Evolutionary conservation across 208 protist species (phyloP), one percentile per base, ranked within the genome.

Genomic region (Willaertia magna): DNA sequence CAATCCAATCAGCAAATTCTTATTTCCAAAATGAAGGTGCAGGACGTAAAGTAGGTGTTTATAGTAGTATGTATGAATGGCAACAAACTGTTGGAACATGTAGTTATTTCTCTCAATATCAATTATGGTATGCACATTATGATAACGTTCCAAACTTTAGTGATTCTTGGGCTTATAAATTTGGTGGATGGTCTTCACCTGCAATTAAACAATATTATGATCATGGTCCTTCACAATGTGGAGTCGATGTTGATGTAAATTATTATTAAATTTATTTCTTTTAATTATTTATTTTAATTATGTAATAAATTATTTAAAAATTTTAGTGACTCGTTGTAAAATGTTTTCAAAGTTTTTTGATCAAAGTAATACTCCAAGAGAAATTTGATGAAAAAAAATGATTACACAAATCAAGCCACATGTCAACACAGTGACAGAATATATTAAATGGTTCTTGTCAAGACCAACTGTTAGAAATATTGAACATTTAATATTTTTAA

Each of bases 51-150:
- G 67, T 76, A 4, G 67, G 67, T 22, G 44, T 76, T 14, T 76
- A 76, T 44, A 34, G 20, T 18, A 34, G 20, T 0, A n/a, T 44
- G 4, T 76, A 76, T 44, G 67, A 76, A 44, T 76, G 67, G 67
- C 6, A 76, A 76, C n/a, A 44, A 22, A 76, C 67, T 2, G 67
- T 76, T 43, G 67, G 18, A 34, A 30, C 20, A 6, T 6, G 26
- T 61, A 18, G 4, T 61, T 6, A 16, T 30, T 61, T 26, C 4
- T n/a, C 11, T 30, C 6, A 76, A 44, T 44, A 44, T 1, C 67
- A 40, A 44, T 44, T 44, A 43, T 76, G 67, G 67, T 76, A 76
- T 76, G 67, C 67, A 44, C 67, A 76, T 76, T 76, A 76, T 76
- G 67, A 76, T 11, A 22, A 22, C 12, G 67, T 18, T 34, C 16